phyloP scores from a whole-genome alignment of 75 land plant species.

The Adiantum capillusveneris region DNA sequence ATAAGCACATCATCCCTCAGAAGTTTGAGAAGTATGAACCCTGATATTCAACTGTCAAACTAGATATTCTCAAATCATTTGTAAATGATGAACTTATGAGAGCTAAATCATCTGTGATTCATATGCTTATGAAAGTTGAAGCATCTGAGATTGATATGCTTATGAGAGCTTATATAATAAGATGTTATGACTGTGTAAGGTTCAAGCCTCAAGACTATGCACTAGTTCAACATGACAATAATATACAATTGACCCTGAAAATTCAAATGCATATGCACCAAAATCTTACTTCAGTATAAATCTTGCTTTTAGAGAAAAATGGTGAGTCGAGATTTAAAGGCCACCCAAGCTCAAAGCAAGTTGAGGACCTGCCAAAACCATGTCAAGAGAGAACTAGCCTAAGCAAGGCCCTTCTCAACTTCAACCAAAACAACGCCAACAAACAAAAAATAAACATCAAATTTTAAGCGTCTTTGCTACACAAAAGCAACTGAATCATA shows the following conservation, averaged over 20 bases:
- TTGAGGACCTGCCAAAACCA: not conserved
- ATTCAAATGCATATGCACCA: not conserved
- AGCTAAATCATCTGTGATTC: no score
- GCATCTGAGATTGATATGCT: not conserved
- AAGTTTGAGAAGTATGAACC: not conserved
- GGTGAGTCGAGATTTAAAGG: not conserved
- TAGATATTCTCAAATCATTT: no score
- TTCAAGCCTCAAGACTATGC: not conserved
- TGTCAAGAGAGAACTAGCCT: not conserved
- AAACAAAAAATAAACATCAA: not conserved
- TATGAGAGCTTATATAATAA: not conserved
- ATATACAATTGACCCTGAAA: no score
- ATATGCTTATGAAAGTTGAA: no score
- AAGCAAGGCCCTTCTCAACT: not conserved
- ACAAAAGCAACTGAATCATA: no score
- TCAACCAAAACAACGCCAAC: not conserved
- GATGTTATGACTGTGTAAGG: not conserved
- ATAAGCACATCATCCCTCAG: not conserved
- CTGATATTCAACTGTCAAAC: not conserved
- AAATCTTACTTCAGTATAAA: not conserved
- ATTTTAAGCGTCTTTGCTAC: no score
- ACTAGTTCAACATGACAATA: no score
- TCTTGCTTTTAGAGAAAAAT: not conserved
- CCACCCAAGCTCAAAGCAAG: not conserved
- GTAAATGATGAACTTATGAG: no score